These are phyloP conservation scores for Chaetomium sp. DNA, from an alignment of 2,329 filamentous ascomycete genomes.

Conservation along the genomic window DNA sequence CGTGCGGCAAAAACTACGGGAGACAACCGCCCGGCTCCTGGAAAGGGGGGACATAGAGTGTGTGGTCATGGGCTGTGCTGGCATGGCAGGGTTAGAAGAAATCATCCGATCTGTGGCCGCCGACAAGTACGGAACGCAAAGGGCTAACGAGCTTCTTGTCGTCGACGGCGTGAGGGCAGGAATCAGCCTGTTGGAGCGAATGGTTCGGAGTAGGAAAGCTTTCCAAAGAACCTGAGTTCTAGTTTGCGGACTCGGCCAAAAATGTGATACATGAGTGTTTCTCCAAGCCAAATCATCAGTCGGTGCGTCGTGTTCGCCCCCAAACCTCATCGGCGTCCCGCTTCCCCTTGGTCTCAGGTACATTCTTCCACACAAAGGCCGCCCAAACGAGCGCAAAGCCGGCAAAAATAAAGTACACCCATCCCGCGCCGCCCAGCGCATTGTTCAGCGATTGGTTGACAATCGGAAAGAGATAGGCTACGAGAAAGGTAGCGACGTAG, in stretches of 20 bases:
- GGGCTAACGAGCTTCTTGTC: slow-evolving; percentile 54
- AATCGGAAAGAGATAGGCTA: slow-evolving; percentile 92
- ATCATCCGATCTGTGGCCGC: slow-evolving; percentile 65
- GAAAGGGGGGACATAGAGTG: slow-evolving; percentile 51
- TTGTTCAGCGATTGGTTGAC: slow-evolving; percentile 67
- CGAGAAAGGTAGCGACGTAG: slow-evolving; percentile 84
- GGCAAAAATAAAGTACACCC: slow-evolving; percentile 90
- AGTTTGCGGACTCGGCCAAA: too few relatives aligned
- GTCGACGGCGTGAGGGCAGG: slow-evolving; percentile 75
- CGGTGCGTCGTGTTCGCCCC: slow-evolving; percentile 56
- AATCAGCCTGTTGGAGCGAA: slow-evolving; percentile 54
- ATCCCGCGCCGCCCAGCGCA: slow-evolving; percentile 61
- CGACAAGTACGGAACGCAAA: slow-evolving; percentile 55
- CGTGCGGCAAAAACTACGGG: slow-evolving; percentile 58
- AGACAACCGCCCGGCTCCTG: slow-evolving; percentile 63
- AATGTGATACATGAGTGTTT: not conserved
- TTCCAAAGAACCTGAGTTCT: slow-evolving; percentile 26
- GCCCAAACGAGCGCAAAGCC: slow-evolving; percentile 62
- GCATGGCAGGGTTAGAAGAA: slow-evolving; percentile 79
- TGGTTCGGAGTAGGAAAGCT: slow-evolving; percentile 37
- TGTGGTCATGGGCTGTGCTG: slow-evolving; percentile 81
- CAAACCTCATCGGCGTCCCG: slow-evolving; percentile 84
- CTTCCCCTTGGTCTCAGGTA: slow-evolving; percentile 87
- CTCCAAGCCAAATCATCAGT: slow-evolving; percentile 30
- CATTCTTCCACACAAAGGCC: slow-evolving; percentile 63